A percentile compares a stretch with the other conserved stretches of the same genome.
phyloP scores from a whole-genome alignment of 805 yeast species.

The Pichia exigua region DNA sequence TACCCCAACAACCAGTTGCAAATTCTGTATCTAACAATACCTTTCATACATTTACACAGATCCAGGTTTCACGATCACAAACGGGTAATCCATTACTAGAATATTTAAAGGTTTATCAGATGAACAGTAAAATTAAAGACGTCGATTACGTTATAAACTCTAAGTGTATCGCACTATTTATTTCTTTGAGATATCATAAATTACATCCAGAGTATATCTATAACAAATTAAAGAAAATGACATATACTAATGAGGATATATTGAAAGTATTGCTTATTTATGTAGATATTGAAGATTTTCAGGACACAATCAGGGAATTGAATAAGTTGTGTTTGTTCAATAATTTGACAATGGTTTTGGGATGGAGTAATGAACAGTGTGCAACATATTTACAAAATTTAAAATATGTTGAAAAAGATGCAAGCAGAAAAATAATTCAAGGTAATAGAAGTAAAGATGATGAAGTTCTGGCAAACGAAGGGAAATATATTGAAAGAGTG shows the following conservation, averaged over 20 bases:
- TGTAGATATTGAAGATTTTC: conserved; percentile 56
- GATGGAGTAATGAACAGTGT: conserved; percentile 52
- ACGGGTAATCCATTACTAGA: conserved; percentile 64
- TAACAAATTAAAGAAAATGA: conserved; percentile 39
- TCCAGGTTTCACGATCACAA: conserved; percentile 58
- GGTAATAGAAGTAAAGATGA: conserved; percentile 30
- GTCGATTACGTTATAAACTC: conserved; percentile 62
- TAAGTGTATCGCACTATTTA: conserved; percentile 48
- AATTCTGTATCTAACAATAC: not conserved
- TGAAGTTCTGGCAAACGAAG: conserved; percentile 21
- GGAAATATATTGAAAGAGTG: conserved; percentile 37
- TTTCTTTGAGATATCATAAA: conserved; percentile 66
- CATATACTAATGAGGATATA: conserved; percentile 17
- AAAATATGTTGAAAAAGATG: conserved; percentile 27
- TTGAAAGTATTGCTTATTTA: conserved; percentile 49
- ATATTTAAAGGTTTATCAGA: conserved; percentile 44
- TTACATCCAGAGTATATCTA: conserved; percentile 68
- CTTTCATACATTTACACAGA: conserved; percentile 11
- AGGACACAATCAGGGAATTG: conserved; percentile 39
- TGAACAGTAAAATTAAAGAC: conserved; percentile 38
- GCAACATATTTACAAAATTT: conserved; percentile 33
- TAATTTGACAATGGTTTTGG: conserved; percentile 40
- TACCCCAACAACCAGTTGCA: not conserved
- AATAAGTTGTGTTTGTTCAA: conserved; percentile 43
- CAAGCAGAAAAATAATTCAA: conserved; percentile 30